Conservation (phyloP, 257 asterid genomes). For the Nicotiana tabacum region DNA sequence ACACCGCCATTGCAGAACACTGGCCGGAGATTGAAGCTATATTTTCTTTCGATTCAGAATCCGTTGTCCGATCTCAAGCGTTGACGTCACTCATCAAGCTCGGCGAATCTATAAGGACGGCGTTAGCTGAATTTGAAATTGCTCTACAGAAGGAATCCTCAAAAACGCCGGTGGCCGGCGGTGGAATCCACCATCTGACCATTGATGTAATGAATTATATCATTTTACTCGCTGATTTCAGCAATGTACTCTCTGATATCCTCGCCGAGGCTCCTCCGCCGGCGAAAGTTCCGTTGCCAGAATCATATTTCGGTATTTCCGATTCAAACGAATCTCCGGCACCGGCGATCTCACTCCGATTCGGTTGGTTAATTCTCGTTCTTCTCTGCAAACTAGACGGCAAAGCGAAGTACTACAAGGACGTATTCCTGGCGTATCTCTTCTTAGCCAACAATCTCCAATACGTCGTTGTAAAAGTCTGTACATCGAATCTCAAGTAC, state of each 20-base stretch:
- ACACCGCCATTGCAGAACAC: constrained; percentile 45
- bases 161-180: constrained; percentile 57
- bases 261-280: constrained; percentile 41
- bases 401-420: constrained; percentile 65
- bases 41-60: constrained; percentile 47
- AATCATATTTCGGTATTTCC: constrained; percentile 41
- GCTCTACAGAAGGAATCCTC: constrained; percentile 52
- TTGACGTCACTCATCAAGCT: constrained; percentile 45
- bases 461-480: constrained; percentile 50
- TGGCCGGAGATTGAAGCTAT: constrained; percentile 77
- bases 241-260: constrained; percentile 44
- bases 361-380: constrained; percentile 60
- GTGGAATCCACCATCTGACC: constrained; percentile 56
- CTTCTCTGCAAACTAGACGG: constrained; percentile 71
- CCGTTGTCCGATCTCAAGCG: constrained; percentile 41
- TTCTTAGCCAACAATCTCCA: constrained; percentile 78
- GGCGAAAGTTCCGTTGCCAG: constrained; percentile 26
- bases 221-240: constrained; percentile 58
- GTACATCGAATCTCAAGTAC: constrained; percentile 54
- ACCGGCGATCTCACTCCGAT: constrained; percentile 38
- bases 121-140: constrained; percentile 48
- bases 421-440: constrained; percentile 46
- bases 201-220: constrained; percentile 55
- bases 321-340: constrained; percentile 51
- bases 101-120: constrained; percentile 37